These are phyloP conservation scores for Pezizomycotina sp. DNA, from an alignment of 2,329 filamentous ascomycete species.

Conservation along the genomic window DNA sequence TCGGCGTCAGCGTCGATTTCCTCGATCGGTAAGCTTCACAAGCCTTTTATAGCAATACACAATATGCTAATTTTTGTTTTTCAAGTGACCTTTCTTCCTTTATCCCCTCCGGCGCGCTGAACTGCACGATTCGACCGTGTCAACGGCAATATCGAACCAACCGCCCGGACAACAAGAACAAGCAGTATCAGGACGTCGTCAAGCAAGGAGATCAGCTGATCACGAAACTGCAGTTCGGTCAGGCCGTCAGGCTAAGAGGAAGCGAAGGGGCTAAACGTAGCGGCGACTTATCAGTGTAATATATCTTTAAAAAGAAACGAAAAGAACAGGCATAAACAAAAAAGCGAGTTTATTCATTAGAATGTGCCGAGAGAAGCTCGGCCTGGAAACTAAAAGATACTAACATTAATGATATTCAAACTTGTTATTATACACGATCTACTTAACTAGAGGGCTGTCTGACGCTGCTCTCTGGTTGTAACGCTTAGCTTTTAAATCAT, in stretches of 20 bases:
- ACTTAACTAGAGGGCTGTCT: too few relatives aligned
- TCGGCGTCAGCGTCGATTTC: slow-evolving; percentile 92
- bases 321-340: too few relatives aligned
- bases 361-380: too few relatives aligned
- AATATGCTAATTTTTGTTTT: background rate
- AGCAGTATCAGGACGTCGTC: slow-evolving; percentile 95
- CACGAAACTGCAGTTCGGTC: slow-evolving; percentile 96
- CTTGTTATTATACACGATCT: too few relatives aligned
- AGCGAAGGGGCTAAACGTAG: slow-evolving; percentile 84
- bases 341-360: too few relatives aligned
- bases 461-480: too few relatives aligned
- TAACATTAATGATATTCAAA: too few relatives aligned
- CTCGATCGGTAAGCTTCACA: slow-evolving; percentile 63
- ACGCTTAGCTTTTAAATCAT: too few relatives aligned
- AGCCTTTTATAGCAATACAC: background rate
- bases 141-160: slow-evolving; percentile 97
- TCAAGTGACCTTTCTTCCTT: slow-evolving; percentile 86
- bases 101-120: slow-evolving; percentile 83
- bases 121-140: slow-evolving; percentile 94
- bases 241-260: slow-evolving; percentile 81
- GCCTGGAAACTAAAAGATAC: too few relatives aligned
- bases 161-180: slow-evolving; percentile 96
- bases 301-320: too few relatives aligned
- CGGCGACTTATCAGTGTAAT: too few relatives aligned
- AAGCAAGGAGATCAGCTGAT: slow-evolving; percentile 96